phyloP scores from a whole-genome alignment of 2,329 filamentous ascomycete species.

The Penicillium carneum region DNA sequence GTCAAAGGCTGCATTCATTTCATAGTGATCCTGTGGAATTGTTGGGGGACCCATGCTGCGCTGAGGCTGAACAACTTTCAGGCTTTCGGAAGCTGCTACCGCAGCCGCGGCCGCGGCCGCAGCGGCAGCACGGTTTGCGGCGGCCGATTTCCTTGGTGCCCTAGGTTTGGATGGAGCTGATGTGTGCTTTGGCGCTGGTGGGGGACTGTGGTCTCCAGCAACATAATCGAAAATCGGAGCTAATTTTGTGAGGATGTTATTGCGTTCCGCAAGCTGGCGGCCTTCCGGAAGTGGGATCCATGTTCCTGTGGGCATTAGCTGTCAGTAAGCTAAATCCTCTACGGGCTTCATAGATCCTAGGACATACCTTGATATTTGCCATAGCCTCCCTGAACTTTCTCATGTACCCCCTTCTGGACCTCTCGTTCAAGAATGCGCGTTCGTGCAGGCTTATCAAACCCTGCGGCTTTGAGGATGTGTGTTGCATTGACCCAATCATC shows the following conservation, averaged over 20 bases:
- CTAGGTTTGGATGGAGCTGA: constrained; percentile 75
- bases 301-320: constrained; percentile 67
- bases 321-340: constrained; percentile 15
- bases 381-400: constrained; percentile 97
- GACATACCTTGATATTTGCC: constrained; percentile 90
- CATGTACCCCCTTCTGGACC: constrained; percentile 93
- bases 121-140: constrained; percentile 61
- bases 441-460: constrained; percentile 93
- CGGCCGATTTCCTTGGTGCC: constrained; percentile 68
- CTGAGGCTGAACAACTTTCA: constrained; percentile 43
- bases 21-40: constrained; percentile 68
- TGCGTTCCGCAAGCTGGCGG: constrained; percentile 81
- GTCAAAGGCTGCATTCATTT: constrained; percentile 69
- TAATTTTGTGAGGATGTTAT: constrained; percentile 83
- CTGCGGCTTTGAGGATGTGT: constrained; percentile 94
- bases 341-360: background rate
- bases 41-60: constrained; percentile 47
- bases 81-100: constrained; percentile 39
- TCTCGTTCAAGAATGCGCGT: constrained; percentile 95
- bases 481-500: constrained; percentile 99
- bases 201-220: constrained; percentile 84
- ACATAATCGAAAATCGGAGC: constrained; percentile 87
- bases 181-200: constrained; percentile 90
- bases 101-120: background rate
- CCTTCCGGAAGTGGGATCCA: constrained; percentile 92